phyloP scores from a whole-genome alignment of 768 basidiomycete genomes.

The Rhodotorula paludigena region DNA sequence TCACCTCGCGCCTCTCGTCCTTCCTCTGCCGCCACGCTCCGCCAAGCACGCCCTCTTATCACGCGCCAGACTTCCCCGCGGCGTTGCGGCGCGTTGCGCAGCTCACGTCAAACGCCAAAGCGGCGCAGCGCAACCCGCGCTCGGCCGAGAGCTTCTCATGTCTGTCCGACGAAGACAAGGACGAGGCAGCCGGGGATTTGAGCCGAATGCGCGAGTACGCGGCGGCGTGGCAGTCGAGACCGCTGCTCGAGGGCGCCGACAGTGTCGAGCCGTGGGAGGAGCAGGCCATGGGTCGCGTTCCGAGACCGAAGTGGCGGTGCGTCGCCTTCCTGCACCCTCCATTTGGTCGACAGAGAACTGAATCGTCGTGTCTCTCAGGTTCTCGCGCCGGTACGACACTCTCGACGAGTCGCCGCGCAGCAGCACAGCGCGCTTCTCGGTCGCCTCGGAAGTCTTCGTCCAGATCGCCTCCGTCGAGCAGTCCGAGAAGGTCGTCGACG shows the following conservation, averaged over 20 bases:
- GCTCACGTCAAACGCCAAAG: neutral
- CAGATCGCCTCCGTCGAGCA: neutral
- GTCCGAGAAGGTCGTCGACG: neutral
- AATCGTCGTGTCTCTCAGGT: neutral
- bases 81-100: neutral
- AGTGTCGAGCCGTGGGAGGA: slow-evolving; percentile 5
- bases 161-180: neutral
- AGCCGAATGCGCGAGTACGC: neutral
- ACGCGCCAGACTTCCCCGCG: neutral
- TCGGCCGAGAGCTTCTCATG: slow-evolving; percentile 1
- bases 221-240: neutral
- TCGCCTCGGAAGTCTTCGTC: slow-evolving; percentile 1
- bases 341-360: too few relatives aligned
- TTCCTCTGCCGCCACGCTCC: neutral
- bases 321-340: neutral
- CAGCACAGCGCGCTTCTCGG: neutral
- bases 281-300: neutral
- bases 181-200: neutral
- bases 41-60: neutral
- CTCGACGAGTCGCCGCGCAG: neutral
- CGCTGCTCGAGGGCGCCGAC: neutral
- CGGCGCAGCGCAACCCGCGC: slow-evolving; percentile 3
- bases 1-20: neutral
- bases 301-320: neutral
- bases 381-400: neutral